These are phyloP conservation scores for Cryphonectria radicalis DNA, from an alignment of 2,329 filamentous ascomycete genomes.

Conservation along the genomic window DNA sequence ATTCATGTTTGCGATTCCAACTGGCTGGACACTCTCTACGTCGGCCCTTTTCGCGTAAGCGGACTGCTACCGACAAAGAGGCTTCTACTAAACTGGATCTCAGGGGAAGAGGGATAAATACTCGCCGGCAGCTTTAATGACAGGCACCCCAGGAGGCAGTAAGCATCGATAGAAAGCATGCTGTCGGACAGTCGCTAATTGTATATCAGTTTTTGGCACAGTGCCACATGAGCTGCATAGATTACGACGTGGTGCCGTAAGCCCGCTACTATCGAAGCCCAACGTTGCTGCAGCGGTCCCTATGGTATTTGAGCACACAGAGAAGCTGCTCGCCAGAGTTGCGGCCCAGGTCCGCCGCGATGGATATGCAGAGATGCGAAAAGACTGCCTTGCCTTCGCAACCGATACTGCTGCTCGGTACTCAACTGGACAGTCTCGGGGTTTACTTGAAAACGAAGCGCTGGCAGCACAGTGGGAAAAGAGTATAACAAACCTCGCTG, in stretches of 20 bases:
- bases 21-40: not conserved
- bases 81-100: not conserved
- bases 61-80: not conserved
- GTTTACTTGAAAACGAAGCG: not conserved
- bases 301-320: not conserved
- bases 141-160: not conserved
- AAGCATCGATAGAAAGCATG: not conserved
- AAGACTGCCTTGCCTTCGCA: not conserved
- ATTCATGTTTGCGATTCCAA: not conserved
- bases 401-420: not conserved
- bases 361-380: not conserved
- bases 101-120: not conserved
- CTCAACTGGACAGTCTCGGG: not conserved
- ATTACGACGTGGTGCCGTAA: not conserved
- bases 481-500: not conserved
- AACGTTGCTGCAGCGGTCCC: not conserved
- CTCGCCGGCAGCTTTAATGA: not conserved
- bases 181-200: not conserved
- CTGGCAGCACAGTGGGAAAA: not conserved
- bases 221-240: not conserved
- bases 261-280: not conserved
- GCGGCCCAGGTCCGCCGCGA: not conserved
- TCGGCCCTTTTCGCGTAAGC: not conserved
- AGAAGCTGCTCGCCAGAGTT: not conserved
- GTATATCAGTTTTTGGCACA: not conserved